Evolutionary conservation across 2,329 filamentous ascomycete genomes (phyloP).

Genomic region (Periglandula ipomoeae): DNA sequence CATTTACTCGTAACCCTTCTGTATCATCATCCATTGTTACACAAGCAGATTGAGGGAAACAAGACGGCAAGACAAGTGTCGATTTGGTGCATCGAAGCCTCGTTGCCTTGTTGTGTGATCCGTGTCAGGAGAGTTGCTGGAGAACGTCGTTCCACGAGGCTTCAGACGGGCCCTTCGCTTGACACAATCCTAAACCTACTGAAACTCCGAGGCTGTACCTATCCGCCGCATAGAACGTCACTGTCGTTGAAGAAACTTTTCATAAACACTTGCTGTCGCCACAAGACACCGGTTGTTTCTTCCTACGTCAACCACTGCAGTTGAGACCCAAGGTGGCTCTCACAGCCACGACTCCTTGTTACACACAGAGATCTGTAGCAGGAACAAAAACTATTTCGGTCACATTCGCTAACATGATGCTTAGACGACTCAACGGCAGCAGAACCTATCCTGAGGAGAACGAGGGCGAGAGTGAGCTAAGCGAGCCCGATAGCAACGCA

Average conservation of each 20-base stretch:
- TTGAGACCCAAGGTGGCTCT: neutral
- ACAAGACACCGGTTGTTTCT: too few relatives aligned
- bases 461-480: conserved; percentile 34
- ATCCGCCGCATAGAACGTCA: too few relatives aligned
- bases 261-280: neutral
- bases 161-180: neutral
- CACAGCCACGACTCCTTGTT: neutral
- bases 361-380: neutral
- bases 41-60: neutral
- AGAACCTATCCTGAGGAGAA: conserved; percentile 26
- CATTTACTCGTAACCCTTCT: neutral
- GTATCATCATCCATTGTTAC: conserved; percentile 1
- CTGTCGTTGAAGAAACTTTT: too few relatives aligned
- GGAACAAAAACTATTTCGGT: neutral
- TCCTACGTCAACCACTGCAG: too few relatives aligned
- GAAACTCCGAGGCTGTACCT: neutral
- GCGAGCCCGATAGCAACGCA: conserved; percentile 27
- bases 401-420: conserved; percentile 15
- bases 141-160: neutral
- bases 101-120: neutral
- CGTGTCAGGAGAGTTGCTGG: neutral
- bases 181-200: too few relatives aligned
- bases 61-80: conserved; percentile 4
- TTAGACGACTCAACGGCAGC: conserved; percentile 20
- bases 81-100: neutral